A percentile compares a stretch with the other conserved stretches of the same genome.
Evolutionary conservation across 768 basidiomycete genomes (phyloP).

Genomic region (Mycena filopes): DNA sequence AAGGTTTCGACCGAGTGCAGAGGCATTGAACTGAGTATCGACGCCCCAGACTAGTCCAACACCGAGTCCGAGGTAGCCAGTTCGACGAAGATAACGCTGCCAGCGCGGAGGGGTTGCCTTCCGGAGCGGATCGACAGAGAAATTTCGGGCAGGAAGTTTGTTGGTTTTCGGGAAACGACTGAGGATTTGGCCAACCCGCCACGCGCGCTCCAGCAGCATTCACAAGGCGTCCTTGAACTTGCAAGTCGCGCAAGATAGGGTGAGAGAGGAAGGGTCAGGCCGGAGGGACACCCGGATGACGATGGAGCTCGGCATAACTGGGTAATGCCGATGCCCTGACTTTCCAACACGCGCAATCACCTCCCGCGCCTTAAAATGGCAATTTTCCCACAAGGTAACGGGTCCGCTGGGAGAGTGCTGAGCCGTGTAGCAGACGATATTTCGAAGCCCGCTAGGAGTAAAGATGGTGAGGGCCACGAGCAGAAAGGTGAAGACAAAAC

Average conservation of each 20-base stretch:
- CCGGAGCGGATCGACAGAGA: not conserved
- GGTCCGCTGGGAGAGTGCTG: too few species aligned
- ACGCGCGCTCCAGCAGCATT: slow-evolving; percentile 25
- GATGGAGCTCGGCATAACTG: slow-evolving; percentile 26
- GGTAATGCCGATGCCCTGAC: not conserved
- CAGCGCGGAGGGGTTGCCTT: slow-evolving; percentile 16
- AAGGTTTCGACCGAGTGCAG: slow-evolving; percentile 63
- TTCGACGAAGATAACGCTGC: slow-evolving; percentile 42
- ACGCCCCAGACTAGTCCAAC: slow-evolving; percentile 53
- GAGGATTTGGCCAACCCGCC: slow-evolving; percentile 17
- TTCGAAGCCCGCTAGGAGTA: too few species aligned
- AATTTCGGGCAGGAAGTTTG: not conserved
- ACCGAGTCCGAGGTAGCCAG: slow-evolving; percentile 50
- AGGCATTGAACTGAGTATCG: slow-evolving; percentile 68
- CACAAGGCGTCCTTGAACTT: not conserved
- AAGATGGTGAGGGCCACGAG: too few species aligned
- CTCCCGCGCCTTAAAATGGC: not conserved
- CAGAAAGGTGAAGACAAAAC: too few species aligned
- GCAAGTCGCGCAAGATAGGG: not conserved
- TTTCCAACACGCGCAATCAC: slow-evolving; percentile 14
- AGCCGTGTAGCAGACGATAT: too few species aligned
- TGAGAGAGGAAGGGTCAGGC: slow-evolving; percentile 2
- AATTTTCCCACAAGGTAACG: too few species aligned
- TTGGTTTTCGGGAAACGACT: not conserved
- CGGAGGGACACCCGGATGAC: slow-evolving; percentile 26